phyloP scores from a whole-genome alignment of 495 filamentous ascomycete species.

The Echria macrotheca region DNA sequence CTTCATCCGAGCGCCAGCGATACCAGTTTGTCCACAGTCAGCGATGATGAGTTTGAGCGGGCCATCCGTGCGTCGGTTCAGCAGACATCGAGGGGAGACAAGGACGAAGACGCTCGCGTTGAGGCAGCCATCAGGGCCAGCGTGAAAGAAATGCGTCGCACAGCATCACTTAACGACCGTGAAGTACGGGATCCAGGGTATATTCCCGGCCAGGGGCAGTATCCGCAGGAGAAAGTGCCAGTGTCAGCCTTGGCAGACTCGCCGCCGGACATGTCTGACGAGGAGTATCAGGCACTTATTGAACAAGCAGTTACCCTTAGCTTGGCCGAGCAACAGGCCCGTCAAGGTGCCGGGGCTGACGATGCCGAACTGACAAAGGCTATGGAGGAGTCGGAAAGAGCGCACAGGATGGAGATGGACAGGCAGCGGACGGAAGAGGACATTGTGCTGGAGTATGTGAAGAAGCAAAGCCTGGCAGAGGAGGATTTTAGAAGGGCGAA shows the following conservation, averaged over 20 bases:
- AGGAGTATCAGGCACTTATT: conserved; percentile 50
- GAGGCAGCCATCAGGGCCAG: conserved; percentile 66
- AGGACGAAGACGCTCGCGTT: conserved; percentile 59
- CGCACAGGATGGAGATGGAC: conserved; percentile 31
- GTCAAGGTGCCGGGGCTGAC: conserved; percentile 23
- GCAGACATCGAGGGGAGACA: conserved; percentile 61
- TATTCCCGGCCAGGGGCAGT: background rate
- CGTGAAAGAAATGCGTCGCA: conserved; percentile 51
- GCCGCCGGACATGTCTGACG: conserved; percentile 36
- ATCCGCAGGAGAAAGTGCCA: background rate
- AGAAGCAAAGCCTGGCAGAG: conserved; percentile 68
- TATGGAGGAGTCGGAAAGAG: conserved; percentile 44
- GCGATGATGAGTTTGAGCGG: conserved; percentile 54
- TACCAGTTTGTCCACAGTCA: no score
- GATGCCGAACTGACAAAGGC: conserved; percentile 40
- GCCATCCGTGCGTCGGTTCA: conserved; percentile 64
- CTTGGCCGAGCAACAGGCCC: conserved; percentile 38
- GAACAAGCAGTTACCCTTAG: conserved; percentile 55
- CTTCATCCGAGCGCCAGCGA: background rate
- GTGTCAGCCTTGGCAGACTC: conserved; percentile 18
- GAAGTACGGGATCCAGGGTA: conserved; percentile 27
- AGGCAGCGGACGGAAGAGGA: conserved; percentile 59
- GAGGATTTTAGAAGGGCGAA: conserved; percentile 42
- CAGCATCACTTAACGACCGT: conserved; percentile 23
- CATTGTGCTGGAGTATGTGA: conserved; percentile 70